phyloP scores from a whole-genome alignment of 208 protist genomes.

The Trypanosomatidae sp. region DNA sequence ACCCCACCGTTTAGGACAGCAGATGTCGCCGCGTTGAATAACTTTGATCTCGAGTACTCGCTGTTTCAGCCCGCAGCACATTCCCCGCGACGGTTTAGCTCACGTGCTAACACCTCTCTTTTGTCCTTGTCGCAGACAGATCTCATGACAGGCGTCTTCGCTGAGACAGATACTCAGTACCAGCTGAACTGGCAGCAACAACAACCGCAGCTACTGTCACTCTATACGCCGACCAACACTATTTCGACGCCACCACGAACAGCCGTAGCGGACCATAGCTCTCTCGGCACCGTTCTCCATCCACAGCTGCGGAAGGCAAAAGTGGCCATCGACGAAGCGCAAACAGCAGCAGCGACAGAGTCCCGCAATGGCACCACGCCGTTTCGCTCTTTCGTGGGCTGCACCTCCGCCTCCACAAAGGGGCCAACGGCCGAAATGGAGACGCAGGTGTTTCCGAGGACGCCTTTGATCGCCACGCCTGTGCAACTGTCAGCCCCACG shows the following conservation, averaged over 20 bases:
- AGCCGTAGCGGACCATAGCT: neutral
- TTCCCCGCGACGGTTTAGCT: neutral
- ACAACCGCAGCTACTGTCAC: neutral
- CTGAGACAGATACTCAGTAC: neutral
- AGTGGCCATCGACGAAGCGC: neutral
- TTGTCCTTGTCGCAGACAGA: conserved; percentile 10
- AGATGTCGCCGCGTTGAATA: neutral
- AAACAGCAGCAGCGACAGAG: neutral
- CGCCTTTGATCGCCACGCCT: conserved; percentile 4
- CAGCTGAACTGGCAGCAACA: neutral
- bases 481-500: neutral
- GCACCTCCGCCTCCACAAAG: neutral
- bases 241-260: neutral
- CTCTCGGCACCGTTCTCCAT: neutral
- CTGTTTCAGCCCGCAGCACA: conserved; percentile 14
- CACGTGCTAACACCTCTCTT: neutral
- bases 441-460: conserved; percentile 18
- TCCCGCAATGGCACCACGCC: neutral
- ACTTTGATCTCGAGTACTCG: conserved; percentile 5
- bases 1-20: neutral
- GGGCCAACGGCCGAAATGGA: conserved; percentile 7
- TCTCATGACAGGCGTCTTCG: conserved; percentile 4
- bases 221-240: neutral
- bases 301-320: neutral
- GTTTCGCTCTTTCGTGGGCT: neutral